Base-by-base conservation (phyloP, 768 basidiomycete genomes). In the Suillus hirtellus region DNA sequence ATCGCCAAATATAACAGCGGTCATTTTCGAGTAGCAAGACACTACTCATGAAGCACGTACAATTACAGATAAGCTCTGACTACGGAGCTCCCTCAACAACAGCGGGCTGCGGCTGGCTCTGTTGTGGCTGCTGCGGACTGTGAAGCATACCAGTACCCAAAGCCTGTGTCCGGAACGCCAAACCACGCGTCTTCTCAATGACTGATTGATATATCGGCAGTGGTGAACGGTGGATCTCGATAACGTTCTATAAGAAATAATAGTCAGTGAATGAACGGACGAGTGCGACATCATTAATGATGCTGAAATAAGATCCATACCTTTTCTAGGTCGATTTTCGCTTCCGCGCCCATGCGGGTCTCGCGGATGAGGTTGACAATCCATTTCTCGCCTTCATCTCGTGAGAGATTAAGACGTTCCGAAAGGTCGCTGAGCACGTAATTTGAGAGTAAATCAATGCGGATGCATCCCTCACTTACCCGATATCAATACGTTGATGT, bases 281-380 rank as follows among this genome's bases (percentile, higher is more conserved):
- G 34, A 63, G 38, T 12, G 37, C n/a, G 14, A 27, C 14, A 10
- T 17, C 19, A 60, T 63, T 44, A 61, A 31, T 40, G 53, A 58
- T 9, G 2, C 38, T 34, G 66, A 46, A 65, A 59, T 40, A 44
- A 38, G 35, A 56, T 34, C 31, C 79, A 44, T 65, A 92, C 95
- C 82, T 96, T 95, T 77, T 96, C 95, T 34, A 99, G 82, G 75
- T 99, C 96, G 64, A 99, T 98, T 80, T 96, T 97, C 59, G 96
- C 96, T 69, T 99, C 96, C 1, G 93, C 90, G 15, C 94, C 94
- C 90, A 96, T 94, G 53, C 95, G 86, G 7, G 96, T 96, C 77
- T 99, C 97, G 40, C 97, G 88, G 70, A 99, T 97, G 65, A 99
- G 90, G 80, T 99, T 98, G 70, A 99, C 97, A 65, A 99, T 96